Percentiles rank a stretch among this genome's conserved stretches.
These are phyloP conservation scores for Hyaloperonospora arabidopsidis DNA, from an alignment of 352 stramenopile genomes.

Conservation along the genomic window DNA sequence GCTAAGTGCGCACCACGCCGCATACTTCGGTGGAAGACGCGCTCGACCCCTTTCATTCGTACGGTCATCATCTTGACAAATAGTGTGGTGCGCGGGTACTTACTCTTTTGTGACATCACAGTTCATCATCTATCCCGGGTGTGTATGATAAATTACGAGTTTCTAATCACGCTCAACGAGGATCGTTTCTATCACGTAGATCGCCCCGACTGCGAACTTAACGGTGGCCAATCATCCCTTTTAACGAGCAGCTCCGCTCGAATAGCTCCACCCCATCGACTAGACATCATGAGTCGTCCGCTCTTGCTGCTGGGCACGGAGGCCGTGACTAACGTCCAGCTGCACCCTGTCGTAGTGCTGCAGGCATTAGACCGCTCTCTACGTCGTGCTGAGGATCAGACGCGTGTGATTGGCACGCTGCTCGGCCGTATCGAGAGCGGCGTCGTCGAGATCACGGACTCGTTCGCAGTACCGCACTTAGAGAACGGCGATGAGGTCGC, in stretches of 20 bases:
- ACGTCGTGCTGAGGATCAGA: conserved; percentile 87
- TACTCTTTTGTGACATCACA: too few relatives aligned
- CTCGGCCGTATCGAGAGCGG: conserved; percentile 85
- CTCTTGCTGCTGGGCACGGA: conserved; percentile 76
- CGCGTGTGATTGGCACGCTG: conserved; percentile 95
- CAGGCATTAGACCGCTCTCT: conserved; percentile 95
- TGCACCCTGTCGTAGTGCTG: conserved; percentile 95
- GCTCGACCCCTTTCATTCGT: conserved; percentile 7
- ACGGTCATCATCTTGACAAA: too few relatives aligned
- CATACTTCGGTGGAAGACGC: conserved; percentile 11
- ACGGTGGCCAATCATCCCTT: conserved; percentile 1
- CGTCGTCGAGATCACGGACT: conserved; percentile 91
- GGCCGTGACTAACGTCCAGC: conserved; percentile 72
- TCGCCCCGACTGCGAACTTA: conserved; percentile 1
- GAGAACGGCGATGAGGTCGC: conserved; percentile 94
- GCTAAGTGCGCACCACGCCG: conserved; percentile 4
- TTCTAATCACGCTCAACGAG: too few relatives aligned
- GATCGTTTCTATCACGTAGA: too few relatives aligned
- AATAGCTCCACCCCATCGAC: not conserved
- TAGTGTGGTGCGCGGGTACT: too few relatives aligned
- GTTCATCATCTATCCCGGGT: too few relatives aligned
- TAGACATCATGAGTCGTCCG: conserved; percentile 33
- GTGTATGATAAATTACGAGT: too few relatives aligned
- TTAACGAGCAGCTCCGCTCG: too few relatives aligned
- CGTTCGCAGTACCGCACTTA: conserved; percentile 94